These are phyloP conservation scores for Daldinia childiae DNA, from an alignment of 495 filamentous ascomycete genomes.

Conservation along the genomic window DNA sequence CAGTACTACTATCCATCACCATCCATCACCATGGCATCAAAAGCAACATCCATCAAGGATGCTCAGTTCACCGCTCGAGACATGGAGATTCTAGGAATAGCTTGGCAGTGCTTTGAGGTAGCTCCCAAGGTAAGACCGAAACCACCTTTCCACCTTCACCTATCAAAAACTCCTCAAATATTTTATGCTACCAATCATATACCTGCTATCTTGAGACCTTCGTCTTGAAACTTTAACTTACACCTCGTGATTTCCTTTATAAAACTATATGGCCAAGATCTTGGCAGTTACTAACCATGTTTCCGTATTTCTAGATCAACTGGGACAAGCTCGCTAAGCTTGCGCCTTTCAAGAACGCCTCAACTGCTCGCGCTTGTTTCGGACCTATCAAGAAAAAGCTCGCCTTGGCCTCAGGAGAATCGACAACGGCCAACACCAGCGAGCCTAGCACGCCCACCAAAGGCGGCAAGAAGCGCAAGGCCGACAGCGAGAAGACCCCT, in stretches of 20 bases:
- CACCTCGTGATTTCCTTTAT: not conserved
- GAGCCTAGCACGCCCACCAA: conserved; percentile 9
- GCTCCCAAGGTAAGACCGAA: conserved; percentile 25
- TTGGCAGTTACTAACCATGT: not conserved
- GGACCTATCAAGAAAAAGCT: conserved; percentile 35
- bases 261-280: not conserved
- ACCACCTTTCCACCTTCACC: not conserved
- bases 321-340: conserved; percentile 33
- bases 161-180: not conserved
- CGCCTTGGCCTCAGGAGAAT: not conserved
- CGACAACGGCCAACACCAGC: not conserved
- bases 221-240: not conserved
- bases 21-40: conserved; percentile 12
- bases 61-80: conserved; percentile 20
- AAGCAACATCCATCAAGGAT: not conserved
- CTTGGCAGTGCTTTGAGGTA: conserved; percentile 24
- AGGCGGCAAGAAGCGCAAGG: conserved; percentile 14
- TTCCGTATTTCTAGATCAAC: conserved; percentile 16
- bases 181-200: not conserved
- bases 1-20: not conserved
- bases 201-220: not conserved
- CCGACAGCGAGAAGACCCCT: not conserved
- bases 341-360: conserved; percentile 28
- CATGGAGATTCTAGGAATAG: conserved; percentile 21
- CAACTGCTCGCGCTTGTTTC: conserved; percentile 25